Base-by-base conservation (phyloP, 768 basidiomycete genomes). In the Podaxis carcinomalis region DNA sequence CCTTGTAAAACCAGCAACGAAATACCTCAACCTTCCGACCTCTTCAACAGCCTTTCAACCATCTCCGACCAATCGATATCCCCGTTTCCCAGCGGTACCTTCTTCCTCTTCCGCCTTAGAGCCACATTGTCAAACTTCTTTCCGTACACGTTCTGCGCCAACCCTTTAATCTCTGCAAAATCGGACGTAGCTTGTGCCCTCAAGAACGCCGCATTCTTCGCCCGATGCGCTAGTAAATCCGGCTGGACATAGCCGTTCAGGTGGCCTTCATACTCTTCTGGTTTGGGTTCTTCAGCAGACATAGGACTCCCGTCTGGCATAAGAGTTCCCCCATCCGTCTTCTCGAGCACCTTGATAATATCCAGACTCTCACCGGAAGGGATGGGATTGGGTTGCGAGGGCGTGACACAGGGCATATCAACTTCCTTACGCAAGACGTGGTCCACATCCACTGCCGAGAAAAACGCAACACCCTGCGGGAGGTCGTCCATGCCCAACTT, bases 361-460 rank as follows among this genome's bases (percentile, higher is more conserved):
- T 87, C 84, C 63, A 97, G 70, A 53, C 86, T 89, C 74, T 97
- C 91, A n/a, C 96, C 97, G 0, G 93, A 82, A 0, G 91, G 83
- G 59, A 98, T 93, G 0, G 89, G 82, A 19, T 70, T 70, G 16
- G 92, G 90, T 63, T 98, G 93, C 5, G 93, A 95, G 0, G 96
- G 96, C 6, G 97, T 99, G 36, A 93, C 83, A 66, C 96, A 99
- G 0, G 92, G 80, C 92, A 98, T 93, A 69, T 95, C 91, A 25
- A 95, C 93, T 74, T 98, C 96, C 72, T 99, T 99, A 37, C 97
- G 83, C 42, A 98, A 79, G 0, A 97, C 91, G 14, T 80, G 78
- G 72, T 99, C 96, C 21, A 98, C 77, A 70, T 98, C 97, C 51
- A 99, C 94, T 0, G 93, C 92, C 1, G 94, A 97, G 78, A 99